A percentile compares a stretch with the other conserved stretches of the same genome.
Conservation (phyloP, 768 basidiomycete genomes). For the Cyclocybe cylindracea region DNA sequence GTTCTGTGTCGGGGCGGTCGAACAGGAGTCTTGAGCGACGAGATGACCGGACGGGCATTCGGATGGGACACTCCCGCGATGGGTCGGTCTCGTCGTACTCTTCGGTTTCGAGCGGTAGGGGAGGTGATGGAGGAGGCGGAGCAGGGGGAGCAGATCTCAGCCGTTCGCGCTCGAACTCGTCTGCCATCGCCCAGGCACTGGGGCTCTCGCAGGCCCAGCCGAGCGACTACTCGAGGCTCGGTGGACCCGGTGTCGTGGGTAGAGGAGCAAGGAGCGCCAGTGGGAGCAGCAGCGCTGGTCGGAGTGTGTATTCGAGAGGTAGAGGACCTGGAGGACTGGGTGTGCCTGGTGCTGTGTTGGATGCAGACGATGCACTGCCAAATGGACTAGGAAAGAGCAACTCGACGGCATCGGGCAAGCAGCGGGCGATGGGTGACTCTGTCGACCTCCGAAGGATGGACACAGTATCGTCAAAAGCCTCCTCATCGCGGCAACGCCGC, state of each 20-base stretch:
- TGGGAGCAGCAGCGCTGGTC: slow-evolving; percentile 17
- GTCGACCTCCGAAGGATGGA: slow-evolving; percentile 3
- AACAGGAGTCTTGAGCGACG: not conserved
- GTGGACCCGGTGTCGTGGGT: slow-evolving; percentile 35
- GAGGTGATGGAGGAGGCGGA: slow-evolving; percentile 1
- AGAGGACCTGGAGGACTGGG: slow-evolving; percentile 13
- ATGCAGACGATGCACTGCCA: slow-evolving; percentile 7
- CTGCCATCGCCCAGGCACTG: slow-evolving; percentile 45
- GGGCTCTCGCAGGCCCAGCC: slow-evolving; percentile 44
- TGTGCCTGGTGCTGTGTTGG: not conserved
- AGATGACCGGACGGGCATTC: slow-evolving; percentile 6
- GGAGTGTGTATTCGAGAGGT: slow-evolving; percentile 31
- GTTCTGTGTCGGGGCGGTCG: not conserved
- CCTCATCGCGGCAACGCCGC: not conserved
- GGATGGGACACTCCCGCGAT: slow-evolving; percentile 10
- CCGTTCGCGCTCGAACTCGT: slow-evolving; percentile 6
- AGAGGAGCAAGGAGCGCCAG: slow-evolving; percentile 26
- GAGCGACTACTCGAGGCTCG: slow-evolving; percentile 34
- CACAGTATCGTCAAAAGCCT: slow-evolving; percentile 8
- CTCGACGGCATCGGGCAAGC: slow-evolving; percentile 28
- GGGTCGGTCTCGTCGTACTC: slow-evolving; percentile 24
- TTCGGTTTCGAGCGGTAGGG: slow-evolving; percentile 16
- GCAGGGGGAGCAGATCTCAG: slow-evolving; percentile 1
- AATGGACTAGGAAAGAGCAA: slow-evolving; percentile 32
- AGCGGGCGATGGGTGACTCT: slow-evolving; percentile 8